phyloP scores from a whole-genome alignment of 768 basidiomycete species.

The Termitomyces sp. region DNA sequence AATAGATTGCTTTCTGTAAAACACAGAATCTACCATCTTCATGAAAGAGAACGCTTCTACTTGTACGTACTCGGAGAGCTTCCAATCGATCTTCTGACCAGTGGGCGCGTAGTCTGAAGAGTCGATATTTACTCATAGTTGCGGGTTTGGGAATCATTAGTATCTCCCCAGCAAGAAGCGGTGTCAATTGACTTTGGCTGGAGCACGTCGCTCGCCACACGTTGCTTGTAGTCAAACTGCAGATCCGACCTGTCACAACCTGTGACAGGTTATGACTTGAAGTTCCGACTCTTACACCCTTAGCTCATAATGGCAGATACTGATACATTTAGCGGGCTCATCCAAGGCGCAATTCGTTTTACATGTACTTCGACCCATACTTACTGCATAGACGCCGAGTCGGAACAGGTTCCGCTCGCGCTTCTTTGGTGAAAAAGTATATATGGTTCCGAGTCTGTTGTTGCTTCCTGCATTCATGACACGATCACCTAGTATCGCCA shows the following conservation, averaged over 20 bases:
- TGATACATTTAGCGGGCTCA: neutral
- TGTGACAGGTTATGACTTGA: too few relatives aligned
- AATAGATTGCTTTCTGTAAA: neutral
- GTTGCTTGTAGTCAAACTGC: too few relatives aligned
- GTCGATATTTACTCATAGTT: rapidly evolving
- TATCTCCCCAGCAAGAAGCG: neutral
- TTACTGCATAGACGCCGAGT: constrained; percentile 80
- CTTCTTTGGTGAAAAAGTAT: constrained; percentile 71
- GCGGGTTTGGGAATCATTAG: neutral
- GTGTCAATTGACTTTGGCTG: neutral
- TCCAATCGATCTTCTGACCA: neutral
- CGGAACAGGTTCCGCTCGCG: constrained; percentile 92
- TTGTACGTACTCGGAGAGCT: neutral
- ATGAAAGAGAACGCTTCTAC: neutral
- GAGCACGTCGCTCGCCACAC: neutral
- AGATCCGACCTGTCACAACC: too few relatives aligned
- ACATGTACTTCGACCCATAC: constrained; percentile 33
- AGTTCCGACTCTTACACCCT: too few relatives aligned
- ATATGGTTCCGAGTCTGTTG: too few relatives aligned
- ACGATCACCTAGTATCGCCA: constrained; percentile 88
- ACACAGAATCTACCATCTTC: neutral
- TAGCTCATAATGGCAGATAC: neutral
- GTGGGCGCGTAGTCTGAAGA: neutral
- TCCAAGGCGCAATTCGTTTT: neutral
- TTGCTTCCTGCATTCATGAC: too few relatives aligned